Base-by-base conservation (phyloP, 495 filamentous ascomycete species). In the Xylaria nigripes region DNA sequence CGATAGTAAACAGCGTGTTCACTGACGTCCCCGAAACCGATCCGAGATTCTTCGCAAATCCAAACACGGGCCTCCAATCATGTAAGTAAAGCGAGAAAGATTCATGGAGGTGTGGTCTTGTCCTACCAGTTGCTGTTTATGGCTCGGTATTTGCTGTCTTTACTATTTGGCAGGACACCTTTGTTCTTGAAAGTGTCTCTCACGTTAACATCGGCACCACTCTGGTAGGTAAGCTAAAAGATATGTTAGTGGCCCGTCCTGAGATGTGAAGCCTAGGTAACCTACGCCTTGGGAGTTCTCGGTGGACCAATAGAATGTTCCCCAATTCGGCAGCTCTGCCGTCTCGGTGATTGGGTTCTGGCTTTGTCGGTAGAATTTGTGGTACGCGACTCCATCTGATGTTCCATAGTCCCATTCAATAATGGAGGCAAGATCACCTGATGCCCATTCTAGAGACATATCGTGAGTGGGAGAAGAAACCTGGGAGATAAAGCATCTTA, bases 311-410 rank as follows among this genome's bases (percentile, higher is more conserved):
- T 90, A 87, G 64, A 93, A 81, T 41, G 80, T 82, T 0, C 91
- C 91, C 91, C 91, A 97, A 74, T 94, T 87, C 0, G 87, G 80
- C 38, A 83, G 83, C 59, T 95, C 87, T 24, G 70, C 66, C 15
- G 70, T 73, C 63, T 95, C 91, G 2, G 80, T 78, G 29, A 94
- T 81, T n/a, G 79, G 63, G 32, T 80, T 63, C 67, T 95, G 85
- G 7, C 69, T 72, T 50, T 80, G 69, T 42, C 81, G 78, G 48
- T 71, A 80, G 42, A 94, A 76, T 29, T 74, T 75, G 69, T 76
- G 79, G 45, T 71, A 78, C 4, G 60, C 59, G 18, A 81, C 60
- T 9, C 68, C 67, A 30, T 68, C 68, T 6, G 64, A 55, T 1
- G 60, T 62, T 13, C 59, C 59, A 42, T 66, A 61, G 44, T 75